A percentile compares a stretch with the other conserved stretches of the same genome.
phyloP scores from a whole-genome alignment of 1,284 basidiomycete genomes.

The Lentinula novae-zelandiae region DNA sequence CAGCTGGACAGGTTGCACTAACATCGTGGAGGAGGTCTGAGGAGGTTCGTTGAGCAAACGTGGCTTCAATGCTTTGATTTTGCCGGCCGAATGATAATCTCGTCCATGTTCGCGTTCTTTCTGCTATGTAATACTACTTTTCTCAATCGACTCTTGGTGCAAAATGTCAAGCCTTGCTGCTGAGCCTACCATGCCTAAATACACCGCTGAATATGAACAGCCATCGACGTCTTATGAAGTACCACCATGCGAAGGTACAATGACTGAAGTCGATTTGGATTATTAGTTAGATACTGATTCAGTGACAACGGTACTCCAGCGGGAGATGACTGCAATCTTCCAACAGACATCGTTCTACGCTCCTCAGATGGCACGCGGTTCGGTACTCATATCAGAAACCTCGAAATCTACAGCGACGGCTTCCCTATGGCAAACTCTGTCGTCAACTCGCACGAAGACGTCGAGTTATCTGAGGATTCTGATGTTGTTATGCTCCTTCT shows the following conservation, averaged over 20 bases:
- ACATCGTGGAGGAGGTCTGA: too few relatives aligned
- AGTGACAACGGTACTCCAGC: not conserved
- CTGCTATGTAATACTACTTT: not conserved
- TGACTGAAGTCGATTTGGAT: not conserved
- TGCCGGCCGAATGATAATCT: too few relatives aligned
- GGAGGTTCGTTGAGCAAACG: too few relatives aligned
- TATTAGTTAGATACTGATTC: not conserved
- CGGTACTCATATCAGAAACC: conserved; percentile 7
- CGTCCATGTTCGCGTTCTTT: not conserved
- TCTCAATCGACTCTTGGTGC: not conserved
- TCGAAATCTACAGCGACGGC: conserved; percentile 5
- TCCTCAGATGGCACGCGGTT: conserved; percentile 5
- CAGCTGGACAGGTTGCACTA: too few relatives aligned
- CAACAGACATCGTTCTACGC: conserved; percentile 7
- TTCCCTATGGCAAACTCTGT: not conserved
- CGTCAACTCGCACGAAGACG: not conserved
- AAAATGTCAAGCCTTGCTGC: too few relatives aligned
- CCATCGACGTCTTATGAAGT: not conserved
- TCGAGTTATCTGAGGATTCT: conserved; percentile 3
- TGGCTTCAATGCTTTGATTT: not conserved
- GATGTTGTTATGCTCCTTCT: conserved; percentile 7
- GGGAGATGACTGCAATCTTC: conserved; percentile 3
- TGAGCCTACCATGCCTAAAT: not conserved
- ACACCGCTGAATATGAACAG: not conserved
- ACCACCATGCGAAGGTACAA: conserved; percentile 2